Conservation (phyloP, 208 protist species). For the Crithidia mellificae region DNA sequence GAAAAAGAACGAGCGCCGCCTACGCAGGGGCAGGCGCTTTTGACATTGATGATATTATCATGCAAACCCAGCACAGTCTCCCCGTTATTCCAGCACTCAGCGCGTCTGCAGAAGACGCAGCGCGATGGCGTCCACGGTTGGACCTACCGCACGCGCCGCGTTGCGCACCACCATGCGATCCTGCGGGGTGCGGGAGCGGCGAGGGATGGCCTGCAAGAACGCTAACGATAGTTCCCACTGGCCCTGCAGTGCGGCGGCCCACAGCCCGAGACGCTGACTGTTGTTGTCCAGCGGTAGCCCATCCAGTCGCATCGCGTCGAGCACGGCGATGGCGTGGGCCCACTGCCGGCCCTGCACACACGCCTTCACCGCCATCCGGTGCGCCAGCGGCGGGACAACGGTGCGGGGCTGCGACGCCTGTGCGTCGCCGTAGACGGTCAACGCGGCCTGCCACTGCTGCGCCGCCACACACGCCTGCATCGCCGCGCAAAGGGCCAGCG, state of each 20-base stretch:
- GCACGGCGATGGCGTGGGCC: slow-evolving; percentile 44
- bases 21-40: too few relatives aligned
- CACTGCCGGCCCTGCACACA: slow-evolving; percentile 60
- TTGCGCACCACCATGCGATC: slow-evolving; percentile 72
- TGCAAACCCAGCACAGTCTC: too few relatives aligned
- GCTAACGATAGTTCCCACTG: slow-evolving; percentile 72
- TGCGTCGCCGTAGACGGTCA: slow-evolving; percentile 40
- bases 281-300: slow-evolving; percentile 78
- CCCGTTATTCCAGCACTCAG: slow-evolving; percentile 8
- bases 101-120: slow-evolving; percentile 62
- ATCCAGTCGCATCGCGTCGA: slow-evolving; percentile 60
- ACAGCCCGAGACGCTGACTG: slow-evolving; percentile 69
- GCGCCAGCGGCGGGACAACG: slow-evolving; percentile 73
- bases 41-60: too few relatives aligned
- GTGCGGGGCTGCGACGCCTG: slow-evolving; percentile 61
- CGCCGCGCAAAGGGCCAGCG: slow-evolving; percentile 67
- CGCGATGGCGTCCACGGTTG: slow-evolving; percentile 55
- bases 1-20: not conserved
- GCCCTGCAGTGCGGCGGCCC: slow-evolving; percentile 67
- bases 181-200: slow-evolving; percentile 52
- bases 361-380: slow-evolving; percentile 68
- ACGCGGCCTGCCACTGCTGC: slow-evolving; percentile 50
- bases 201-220: slow-evolving; percentile 51
- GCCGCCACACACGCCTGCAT: slow-evolving; percentile 71
- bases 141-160: slow-evolving; percentile 50